Base-by-base conservation (phyloP, 768 basidiomycete species). In the Calocera cornea region DNA sequence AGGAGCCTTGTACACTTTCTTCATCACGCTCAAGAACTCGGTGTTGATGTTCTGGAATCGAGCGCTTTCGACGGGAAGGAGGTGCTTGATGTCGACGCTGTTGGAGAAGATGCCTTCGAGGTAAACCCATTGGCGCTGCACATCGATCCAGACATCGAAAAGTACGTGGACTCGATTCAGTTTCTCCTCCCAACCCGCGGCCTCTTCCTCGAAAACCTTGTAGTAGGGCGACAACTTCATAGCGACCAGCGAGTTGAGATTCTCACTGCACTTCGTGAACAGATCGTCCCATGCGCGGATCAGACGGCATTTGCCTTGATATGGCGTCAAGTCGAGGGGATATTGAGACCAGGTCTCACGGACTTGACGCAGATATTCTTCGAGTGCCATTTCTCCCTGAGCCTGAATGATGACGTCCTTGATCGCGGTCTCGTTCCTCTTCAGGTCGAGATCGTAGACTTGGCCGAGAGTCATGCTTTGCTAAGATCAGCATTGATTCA, bases 101-200 rank as follows among this genome's bases (percentile, higher is more conserved):
- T 95, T 95, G n/a, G 95, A 92, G 78, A 99, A 99, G 72, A 99
- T 99, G 47, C 97, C 97, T 77, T 99, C 97, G 65, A 99, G 83
- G 75, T 99, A 99, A 0, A 99, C 97, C 97, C 97, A 99, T 80
- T 99, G 97, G 7, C 97, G 86, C 72, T 99, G 97, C 17, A 99
- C 97, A 72, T 99, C 97, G 71, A 99, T 97, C 97, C 97, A 99
- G 40, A 98, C 89, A 77, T 99, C 92, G 73, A 99, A 98, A 11
- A 99, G 83, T 34, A 97, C 94, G 72, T 98, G 95, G 40, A 98
- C 89, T 41, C 94, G 85, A 76, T 97, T 98, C 19, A 97, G 83
- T 77, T 94, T 95, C 76, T 95, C 94, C 75, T 97, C 95, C 94
- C 95, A 97, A 24, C 92, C 87, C 50, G 88, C 84, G 27, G 94